Evolutionary conservation across 2,329 filamentous ascomycete genomes (phyloP), one percentile per base, ranked within the genome.

Genomic region (Sclerotinia subarctica): DNA sequence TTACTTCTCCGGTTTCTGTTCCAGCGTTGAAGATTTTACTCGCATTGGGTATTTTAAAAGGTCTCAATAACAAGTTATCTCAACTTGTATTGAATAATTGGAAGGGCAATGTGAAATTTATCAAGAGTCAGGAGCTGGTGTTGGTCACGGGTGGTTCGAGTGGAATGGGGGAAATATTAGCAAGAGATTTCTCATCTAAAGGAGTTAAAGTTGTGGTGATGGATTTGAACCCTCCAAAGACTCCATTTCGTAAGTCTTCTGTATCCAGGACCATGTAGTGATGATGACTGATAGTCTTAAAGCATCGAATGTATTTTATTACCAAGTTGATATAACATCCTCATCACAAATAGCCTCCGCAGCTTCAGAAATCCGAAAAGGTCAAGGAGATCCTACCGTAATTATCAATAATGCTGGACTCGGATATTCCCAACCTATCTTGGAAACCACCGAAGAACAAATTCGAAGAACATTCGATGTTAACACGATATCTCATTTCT

Each of bases 71-170:
- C 17, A 84, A 81, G 76, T 77, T 88, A 13, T 87, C 85, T 69
- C 78, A 81, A 2, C 78, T 81, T 8, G 79, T 78, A 2, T 70
- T 80, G 60, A 85, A 85, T 76, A 83, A 83, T 74, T 86, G 82
- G 80, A 79, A 76, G 15, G 74, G 73, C n/a, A 83, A 86, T 72
- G 78, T 76, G 35, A 78, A 76, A 38, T 90, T 89, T 76, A 82
- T 86, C 26, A 92, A 90, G 87, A 81, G 81, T 42, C 83, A 83
- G 60, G 90, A 93, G 78, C 81, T 93, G 53, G 88, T 91, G 3
- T 80, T 93, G 51, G 83, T 94, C n/a, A 93, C 91, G 0, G 91
- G 91, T 8, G 91, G 91, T 8, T 86, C 88, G 58, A 86, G 86
- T 70, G 91, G 91, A 0, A 92, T 94, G 51, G 66, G 66, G 35